Base-by-base conservation (phyloP, 495 filamentous ascomycete species). In the Xylaria telfairii region DNA sequence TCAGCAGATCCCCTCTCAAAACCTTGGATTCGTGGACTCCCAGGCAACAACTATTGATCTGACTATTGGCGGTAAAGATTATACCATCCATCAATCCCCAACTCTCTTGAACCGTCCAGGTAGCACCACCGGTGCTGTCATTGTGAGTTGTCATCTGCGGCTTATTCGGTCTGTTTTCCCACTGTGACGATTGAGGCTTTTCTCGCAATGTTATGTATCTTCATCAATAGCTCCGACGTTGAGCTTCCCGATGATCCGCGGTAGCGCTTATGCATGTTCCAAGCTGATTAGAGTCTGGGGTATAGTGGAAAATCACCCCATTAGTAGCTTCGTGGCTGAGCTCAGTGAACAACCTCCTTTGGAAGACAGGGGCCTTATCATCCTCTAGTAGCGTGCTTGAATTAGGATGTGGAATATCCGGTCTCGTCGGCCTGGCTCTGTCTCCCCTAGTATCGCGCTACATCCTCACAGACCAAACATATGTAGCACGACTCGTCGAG, bases 111-210 rank as follows among this genome's bases (percentile, higher is more conserved):
- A 90, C 69, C 90, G 93, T 19, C 86, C 88, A 26, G 90, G 90
- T 21, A 96, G 96, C 1, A 99, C 96, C 1, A 99, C 96, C 4
- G 96, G 96, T 67, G 94, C 95, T 77, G 92, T 77, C 46, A 68
- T 79, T 21, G 68, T 70, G 30, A 70, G 68, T 65, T 24, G n/a
- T 39, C 30, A n/a, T 56, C 19, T 15, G 17, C 46, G 17, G 28
- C 34, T 49, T 28, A 4, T 51, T 28, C 15, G 5, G 46, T 15
- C 46, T 51, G 12, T 51, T 49, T 46, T 24, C 13, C 21, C 62
- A 37, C 19, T 39, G 44, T 28, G 17, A 51, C 9, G 44, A n/a
- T 28, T 6, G 39, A 39, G 42, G 19, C 19, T 15, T n/a, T 19
- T 8, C 37, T 62, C n/a, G n/a, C n/a, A n/a, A n/a, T n/a, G n/a